A percentile compares a stretch with the other conserved stretches of the same genome.
phyloP scores from a whole-genome alignment of 1,284 basidiomycete genomes.

The Calocybe gambosa region DNA sequence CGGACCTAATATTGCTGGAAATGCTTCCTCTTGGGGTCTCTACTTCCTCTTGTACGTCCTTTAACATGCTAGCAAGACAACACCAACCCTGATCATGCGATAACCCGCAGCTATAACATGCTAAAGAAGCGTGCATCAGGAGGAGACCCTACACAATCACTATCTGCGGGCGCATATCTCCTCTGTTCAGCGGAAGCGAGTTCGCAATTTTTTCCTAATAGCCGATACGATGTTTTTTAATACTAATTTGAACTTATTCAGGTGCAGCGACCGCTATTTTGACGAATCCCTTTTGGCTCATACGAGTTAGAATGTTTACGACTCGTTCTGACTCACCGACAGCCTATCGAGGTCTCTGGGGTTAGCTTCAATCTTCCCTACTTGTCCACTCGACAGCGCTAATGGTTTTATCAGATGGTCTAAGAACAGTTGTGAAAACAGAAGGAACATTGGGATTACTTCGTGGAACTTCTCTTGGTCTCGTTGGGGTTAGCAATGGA shows the following conservation, averaged over 20 bases:
- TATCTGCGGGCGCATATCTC: conserved; percentile 80
- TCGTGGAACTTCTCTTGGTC: conserved; percentile 82
- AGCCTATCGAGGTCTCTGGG: conserved; percentile 75
- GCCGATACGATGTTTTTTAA: conserved; percentile 8
- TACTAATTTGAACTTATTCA: conserved; percentile 28
- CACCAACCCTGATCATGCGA: background rate
- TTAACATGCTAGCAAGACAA: no score
- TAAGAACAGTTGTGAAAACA: conserved; percentile 58
- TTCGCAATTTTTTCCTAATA: conserved; percentile 42
- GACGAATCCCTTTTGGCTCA: conserved; percentile 98
- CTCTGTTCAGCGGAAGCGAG: conserved; percentile 93
- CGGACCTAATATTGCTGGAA: conserved; percentile 89
- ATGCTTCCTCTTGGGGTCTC: conserved; percentile 95
- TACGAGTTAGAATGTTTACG: conserved; percentile 97
- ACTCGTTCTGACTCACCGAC: conserved; percentile 58
- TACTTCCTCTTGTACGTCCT: conserved; percentile 92
- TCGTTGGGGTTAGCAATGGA: conserved; percentile 93
- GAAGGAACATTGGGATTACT: conserved; percentile 85
- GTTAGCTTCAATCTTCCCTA: conserved; percentile 41
- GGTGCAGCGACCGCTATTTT: conserved; percentile 90
- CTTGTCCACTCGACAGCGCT: background rate
- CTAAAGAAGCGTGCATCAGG: conserved; percentile 74
- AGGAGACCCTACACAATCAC: conserved; percentile 48
- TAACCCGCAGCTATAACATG: conserved; percentile 79
- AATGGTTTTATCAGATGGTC: conserved; percentile 55